Evolutionary conservation across 306 rosid genomes (phyloP).

Genomic region (Dalbergia cochinchinensis): DNA sequence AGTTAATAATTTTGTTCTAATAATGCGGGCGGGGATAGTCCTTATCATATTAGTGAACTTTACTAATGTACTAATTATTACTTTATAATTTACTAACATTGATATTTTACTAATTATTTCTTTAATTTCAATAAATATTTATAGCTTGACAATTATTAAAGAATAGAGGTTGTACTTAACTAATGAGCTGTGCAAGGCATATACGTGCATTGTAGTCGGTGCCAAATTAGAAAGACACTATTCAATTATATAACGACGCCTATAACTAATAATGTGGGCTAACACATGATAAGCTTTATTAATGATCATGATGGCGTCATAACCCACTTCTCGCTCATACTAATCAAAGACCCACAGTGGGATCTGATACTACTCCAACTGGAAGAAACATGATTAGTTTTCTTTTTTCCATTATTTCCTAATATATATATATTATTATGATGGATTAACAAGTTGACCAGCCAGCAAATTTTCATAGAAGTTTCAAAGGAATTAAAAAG

Average conservation of each 20-base stretch:
- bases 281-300: slow-evolving; percentile 30
- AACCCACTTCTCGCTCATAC: slow-evolving; percentile 22
- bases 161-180: too few relatives aligned
- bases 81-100: too few relatives aligned
- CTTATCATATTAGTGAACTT: too few relatives aligned
- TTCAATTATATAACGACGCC: too few relatives aligned
- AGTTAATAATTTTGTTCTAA: too few relatives aligned
- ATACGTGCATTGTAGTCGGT: not conserved
- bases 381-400: slow-evolving; percentile 22
- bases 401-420: too few relatives aligned
- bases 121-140: not conserved
- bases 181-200: slow-evolving; percentile 2
- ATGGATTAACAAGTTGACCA: not conserved
- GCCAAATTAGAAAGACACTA: too few relatives aligned
- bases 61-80: too few relatives aligned
- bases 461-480: slow-evolving; percentile 35
- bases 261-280: not conserved
- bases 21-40: too few relatives aligned
- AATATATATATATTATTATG: too few relatives aligned
- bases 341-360: slow-evolving; percentile 41
- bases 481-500: not conserved
- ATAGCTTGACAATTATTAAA: too few relatives aligned
- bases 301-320: slow-evolving; percentile 1
- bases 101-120: not conserved
- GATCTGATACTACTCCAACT: slow-evolving; percentile 35